phyloP scores from a whole-genome alignment of 2,329 filamentous ascomycete species.

The Fusarium pseudocircinatum region DNA sequence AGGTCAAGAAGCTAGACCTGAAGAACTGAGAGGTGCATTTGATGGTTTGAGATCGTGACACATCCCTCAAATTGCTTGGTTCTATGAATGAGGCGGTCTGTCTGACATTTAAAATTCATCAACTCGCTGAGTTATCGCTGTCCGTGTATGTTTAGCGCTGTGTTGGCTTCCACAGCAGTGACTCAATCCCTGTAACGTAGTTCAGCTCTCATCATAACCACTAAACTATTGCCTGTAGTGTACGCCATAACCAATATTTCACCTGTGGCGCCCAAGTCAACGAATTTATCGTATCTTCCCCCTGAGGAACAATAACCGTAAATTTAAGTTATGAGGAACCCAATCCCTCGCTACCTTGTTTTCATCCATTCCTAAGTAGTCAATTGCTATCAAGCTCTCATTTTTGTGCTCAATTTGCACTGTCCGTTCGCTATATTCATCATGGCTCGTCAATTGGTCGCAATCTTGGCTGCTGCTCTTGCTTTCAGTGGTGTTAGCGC shows the following conservation, averaged over 20 bases:
- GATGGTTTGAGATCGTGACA: background rate
- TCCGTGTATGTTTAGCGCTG: background rate
- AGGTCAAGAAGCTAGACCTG: background rate
- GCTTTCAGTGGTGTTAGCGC: background rate
- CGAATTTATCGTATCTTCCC: background rate
- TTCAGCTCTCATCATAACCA: background rate
- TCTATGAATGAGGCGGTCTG: background rate
- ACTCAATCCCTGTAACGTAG: background rate
- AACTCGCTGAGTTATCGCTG: background rate
- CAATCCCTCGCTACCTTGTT: background rate
- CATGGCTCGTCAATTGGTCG: slow-evolving; percentile 4
- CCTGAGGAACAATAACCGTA: background rate
- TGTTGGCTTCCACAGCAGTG: background rate
- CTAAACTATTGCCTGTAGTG: background rate
- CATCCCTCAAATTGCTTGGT: background rate
- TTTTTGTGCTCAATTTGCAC: background rate
- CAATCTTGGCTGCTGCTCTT: background rate
- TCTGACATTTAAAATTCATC: background rate
- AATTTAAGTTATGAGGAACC: background rate
- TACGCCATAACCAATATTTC: background rate
- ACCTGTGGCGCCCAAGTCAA: background rate
- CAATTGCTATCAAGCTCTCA: background rate
- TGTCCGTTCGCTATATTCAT: background rate
- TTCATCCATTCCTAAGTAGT: too few species aligned
- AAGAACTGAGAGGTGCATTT: background rate